These are phyloP conservation scores for Nakazawaea wyomingensis DNA, from an alignment of 805 yeast species.

Conservation along the genomic window DNA sequence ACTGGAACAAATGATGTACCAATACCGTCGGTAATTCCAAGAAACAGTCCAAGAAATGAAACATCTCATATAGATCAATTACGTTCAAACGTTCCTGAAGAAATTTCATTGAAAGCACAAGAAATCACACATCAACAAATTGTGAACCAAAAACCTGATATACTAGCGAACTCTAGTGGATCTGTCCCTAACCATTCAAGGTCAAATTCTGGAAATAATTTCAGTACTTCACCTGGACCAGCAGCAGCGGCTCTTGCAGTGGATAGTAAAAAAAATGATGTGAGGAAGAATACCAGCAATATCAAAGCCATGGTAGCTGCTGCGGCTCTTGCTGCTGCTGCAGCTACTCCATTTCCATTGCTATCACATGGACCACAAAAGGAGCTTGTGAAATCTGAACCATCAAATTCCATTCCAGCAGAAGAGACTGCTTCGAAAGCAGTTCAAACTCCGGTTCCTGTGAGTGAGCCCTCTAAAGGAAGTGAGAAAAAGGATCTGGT, in stretches of 20 bases:
- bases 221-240: constrained; percentile 32
- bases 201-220: constrained; percentile 15
- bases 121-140: not conserved
- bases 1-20: not conserved
- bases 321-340: constrained; percentile 80
- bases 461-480: too few relatives aligned
- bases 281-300: constrained; percentile 18
- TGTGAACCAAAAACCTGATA: not conserved
- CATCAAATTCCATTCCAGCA: too few relatives aligned
- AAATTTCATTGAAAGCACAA: not conserved
- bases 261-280: constrained; percentile 19
- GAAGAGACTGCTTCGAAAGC: too few relatives aligned
- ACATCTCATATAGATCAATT: not conserved
- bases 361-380: constrained; percentile 12
- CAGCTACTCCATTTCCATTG: constrained; percentile 65
- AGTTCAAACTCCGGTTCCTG: too few relatives aligned
- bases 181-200: constrained; percentile 7
- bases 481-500: constrained; percentile 9
- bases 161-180: not conserved
- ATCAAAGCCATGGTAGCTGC: constrained; percentile 69
- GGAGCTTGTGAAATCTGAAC: not conserved
- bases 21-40: not conserved
- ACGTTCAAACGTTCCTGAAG: too few relatives aligned
- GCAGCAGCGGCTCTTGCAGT: constrained; percentile 32
- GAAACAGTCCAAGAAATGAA: not conserved